Base-by-base conservation (phyloP, 2,329 filamentous ascomycete genomes). In the Allantophomopsis cytisporea region DNA sequence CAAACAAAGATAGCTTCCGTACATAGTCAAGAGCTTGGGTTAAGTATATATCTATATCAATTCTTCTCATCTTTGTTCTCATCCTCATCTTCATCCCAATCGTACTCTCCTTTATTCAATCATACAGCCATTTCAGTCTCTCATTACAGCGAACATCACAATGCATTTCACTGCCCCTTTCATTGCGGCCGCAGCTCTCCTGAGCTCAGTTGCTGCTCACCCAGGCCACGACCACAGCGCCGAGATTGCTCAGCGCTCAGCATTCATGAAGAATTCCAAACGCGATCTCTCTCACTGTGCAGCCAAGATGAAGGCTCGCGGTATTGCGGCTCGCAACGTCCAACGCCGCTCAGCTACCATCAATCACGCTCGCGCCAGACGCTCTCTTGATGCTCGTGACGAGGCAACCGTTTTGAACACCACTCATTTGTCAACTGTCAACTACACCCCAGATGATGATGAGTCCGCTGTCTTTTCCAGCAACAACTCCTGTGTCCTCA, bases 401-500 rank as follows among this genome's bases (percentile, higher is more conserved):
- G 18, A 23, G 4, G 39, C 41, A 5, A 42, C 38, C 1, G 42
- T 39, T 13, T 15, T 45, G 10, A 41, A 43, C 41, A 47, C 45
- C 7, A 37, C 39, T 10, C 48, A 50, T 31, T 41, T 43, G 37
- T 48, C 47, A 12, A 38, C 23, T 4, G 28, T 13, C 7, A 48
- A 49, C 14, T 65, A 59, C 45, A 56, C 52, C 16, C 33, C 45
- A 4, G 44, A 50, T 39, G 64, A 61, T 12, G 49, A 56, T 14
- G 48, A 54, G 8, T 44, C 49, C 33, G 58, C 45, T 42, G 52
- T 69, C 20, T 68, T 68, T 41, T 53, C 58, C 2, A 56, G 54
- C 40, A 62, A 64, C 49, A 58, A 54, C 34, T 62, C 63, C 14
- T 73, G 69, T 44, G 55, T 71, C 18, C 56, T 73, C 20, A 65